Evolutionary conservation across 768 basidiomycete species (phyloP).

Genomic region (Termitomyces titanicus): DNA sequence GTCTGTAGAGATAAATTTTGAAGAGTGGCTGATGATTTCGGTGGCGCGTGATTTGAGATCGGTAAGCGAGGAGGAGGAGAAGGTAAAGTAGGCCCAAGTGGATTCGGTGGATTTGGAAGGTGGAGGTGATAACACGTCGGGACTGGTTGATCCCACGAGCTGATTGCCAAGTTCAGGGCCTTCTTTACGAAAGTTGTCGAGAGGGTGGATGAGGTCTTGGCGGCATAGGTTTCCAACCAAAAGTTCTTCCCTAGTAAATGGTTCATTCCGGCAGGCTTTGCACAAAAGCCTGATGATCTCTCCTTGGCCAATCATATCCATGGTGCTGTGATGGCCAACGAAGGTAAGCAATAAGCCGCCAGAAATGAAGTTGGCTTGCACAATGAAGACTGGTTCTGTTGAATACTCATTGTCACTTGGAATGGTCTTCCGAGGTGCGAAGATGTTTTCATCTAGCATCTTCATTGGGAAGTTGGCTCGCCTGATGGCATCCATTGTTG

Average conservation of each 20-base stretch:
- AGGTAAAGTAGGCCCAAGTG: constrained; percentile 1
- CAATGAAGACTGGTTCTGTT: constrained; percentile 20
- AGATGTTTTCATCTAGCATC: constrained; percentile 21
- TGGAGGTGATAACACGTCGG: background rate
- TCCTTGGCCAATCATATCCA: constrained; percentile 26
- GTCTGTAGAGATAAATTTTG: constrained; percentile 22
- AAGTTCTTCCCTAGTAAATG: constrained; percentile 19
- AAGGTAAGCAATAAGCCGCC: constrained; percentile 24
- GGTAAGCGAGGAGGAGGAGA: background rate
- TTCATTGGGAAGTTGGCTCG: constrained; percentile 19
- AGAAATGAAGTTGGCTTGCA: constrained; percentile 22
- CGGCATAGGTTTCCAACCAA: constrained; percentile 16
- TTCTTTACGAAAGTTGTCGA: background rate
- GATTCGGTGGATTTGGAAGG: background rate
- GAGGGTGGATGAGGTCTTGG: constrained; percentile 10
- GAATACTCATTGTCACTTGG: constrained; percentile 12
- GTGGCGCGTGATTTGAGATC: constrained; percentile 19
- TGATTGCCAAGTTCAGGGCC: background rate
- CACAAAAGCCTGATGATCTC: constrained; percentile 19
- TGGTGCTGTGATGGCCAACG: constrained; percentile 19
- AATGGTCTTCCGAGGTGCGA: constrained; percentile 22
- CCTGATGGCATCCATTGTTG: constrained; percentile 20
- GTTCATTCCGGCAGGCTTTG: constrained; percentile 20
- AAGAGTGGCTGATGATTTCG: constrained; percentile 7
- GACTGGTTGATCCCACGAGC: background rate